phyloP scores from a whole-genome alignment of 2,329 filamentous ascomycete genomes.

The Nigrospora sphaerica region DNA sequence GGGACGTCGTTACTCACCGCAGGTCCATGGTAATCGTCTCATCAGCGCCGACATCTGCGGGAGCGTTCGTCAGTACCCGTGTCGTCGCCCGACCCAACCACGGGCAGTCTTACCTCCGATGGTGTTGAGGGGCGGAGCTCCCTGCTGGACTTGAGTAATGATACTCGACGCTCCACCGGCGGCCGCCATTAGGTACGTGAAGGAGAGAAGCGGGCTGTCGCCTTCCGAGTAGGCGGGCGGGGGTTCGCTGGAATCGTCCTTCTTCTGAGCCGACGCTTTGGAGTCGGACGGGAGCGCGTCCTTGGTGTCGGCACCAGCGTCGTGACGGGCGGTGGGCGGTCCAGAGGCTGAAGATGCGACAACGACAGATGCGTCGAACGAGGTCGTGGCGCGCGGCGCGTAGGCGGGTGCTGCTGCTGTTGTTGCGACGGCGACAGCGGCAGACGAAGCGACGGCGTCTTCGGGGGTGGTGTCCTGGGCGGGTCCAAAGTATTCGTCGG shows the following conservation, averaged over 20 bases:
- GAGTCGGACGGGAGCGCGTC: constrained; percentile 74
- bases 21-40: constrained; percentile 94
- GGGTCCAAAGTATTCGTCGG: constrained; percentile 2
- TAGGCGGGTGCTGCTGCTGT: constrained; percentile 49
- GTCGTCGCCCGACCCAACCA: background rate
- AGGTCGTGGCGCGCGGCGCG: constrained; percentile 33
- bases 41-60: constrained; percentile 70
- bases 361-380: constrained; percentile 20
- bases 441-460: constrained; percentile 7
- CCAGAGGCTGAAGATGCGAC: constrained; percentile 15
- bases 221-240: constrained; percentile 96
- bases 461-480: background rate
- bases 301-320: constrained; percentile 68
- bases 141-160: constrained; percentile 97
- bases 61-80: constrained; percentile 1
- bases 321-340: constrained; percentile 33
- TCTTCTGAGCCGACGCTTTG: constrained; percentile 67
- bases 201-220: constrained; percentile 82
- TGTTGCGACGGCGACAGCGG: constrained; percentile 18
- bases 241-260: constrained; percentile 73
- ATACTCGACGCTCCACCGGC: constrained; percentile 96
- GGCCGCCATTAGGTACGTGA: constrained; percentile 96
- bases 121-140: constrained; percentile 80
- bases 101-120: constrained; percentile 60
- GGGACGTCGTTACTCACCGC: constrained; percentile 54